Percentiles rank a stretch among this genome's conserved stretches.
Evolutionary conservation across 1,284 basidiomycete genomes (phyloP).

Genomic region (Bjerkandera adusta): DNA sequence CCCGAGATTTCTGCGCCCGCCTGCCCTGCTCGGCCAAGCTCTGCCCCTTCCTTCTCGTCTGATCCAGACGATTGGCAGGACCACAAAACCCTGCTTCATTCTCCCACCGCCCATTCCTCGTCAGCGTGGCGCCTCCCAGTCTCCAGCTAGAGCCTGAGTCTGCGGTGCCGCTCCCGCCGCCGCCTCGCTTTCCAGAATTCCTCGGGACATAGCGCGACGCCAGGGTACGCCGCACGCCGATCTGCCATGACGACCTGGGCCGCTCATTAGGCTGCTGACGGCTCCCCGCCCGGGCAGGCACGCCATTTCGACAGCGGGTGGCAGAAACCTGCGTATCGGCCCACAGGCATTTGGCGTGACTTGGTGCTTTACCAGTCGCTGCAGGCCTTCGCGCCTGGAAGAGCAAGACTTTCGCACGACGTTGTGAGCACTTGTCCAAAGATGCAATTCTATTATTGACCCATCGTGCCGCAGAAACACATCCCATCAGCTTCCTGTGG

Average conservation of each 20-base stretch:
- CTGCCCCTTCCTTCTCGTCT: constrained; percentile 5
- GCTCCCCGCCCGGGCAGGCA: no score
- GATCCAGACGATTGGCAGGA: constrained; percentile 6
- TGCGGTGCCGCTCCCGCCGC: constrained; percentile 12
- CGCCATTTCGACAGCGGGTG: no score
- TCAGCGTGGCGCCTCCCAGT: constrained; percentile 8
- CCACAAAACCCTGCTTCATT: background rate
- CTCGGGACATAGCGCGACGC: constrained; percentile 4
- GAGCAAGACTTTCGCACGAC: background rate
- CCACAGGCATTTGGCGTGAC: no score
- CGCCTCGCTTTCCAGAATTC: constrained; percentile 6
- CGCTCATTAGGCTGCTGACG: no score
- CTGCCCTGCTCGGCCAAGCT: constrained; percentile 11
- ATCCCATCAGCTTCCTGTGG: constrained; percentile 3
- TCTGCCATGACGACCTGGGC: constrained; percentile 5
- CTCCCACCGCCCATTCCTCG: constrained; percentile 9
- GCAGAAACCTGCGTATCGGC: no score
- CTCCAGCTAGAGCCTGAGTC: constrained; percentile 3
- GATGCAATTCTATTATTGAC: constrained; percentile 11
- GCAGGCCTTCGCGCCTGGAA: background rate
- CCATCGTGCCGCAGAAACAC: constrained; percentile 3
- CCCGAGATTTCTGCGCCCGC: constrained; percentile 15
- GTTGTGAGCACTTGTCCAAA: constrained; percentile 3
- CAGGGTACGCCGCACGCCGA: background rate
- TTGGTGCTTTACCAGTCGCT: no score